A percentile compares a stretch with the other conserved stretches of the same genome.
Conservation (phyloP, 345 rosid species). For the Rhizophora mangle region DNA sequence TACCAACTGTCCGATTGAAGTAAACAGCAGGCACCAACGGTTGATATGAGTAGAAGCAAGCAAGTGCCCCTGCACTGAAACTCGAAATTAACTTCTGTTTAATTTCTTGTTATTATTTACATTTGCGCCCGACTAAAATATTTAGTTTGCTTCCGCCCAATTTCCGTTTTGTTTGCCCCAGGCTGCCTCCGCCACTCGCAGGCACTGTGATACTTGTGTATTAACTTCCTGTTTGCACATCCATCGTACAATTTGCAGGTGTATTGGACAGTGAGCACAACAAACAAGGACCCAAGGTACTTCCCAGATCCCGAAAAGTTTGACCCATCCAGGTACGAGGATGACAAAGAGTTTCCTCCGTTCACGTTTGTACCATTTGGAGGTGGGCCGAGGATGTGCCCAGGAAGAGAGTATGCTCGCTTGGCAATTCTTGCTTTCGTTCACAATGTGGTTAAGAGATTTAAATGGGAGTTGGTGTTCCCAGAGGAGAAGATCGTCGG, state of each 20-base stretch:
- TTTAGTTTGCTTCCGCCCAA: too few species aligned
- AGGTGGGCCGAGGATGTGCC: constrained; percentile 45
- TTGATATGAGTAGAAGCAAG: too few species aligned
- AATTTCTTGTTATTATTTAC: too few species aligned
- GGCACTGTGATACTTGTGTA: neutral
- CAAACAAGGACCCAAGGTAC: constrained; percentile 41
- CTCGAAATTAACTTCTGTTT: too few species aligned
- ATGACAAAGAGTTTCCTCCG: constrained; percentile 25
- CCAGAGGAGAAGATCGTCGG: constrained; percentile 31
- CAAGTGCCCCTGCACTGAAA: too few species aligned
- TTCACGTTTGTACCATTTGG: constrained; percentile 48
- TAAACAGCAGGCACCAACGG: too few species aligned
- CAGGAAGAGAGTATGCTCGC: constrained; percentile 52
- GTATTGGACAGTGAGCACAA: constrained; percentile 45
- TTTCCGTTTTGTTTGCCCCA: too few species aligned
- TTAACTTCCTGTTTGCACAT: neutral
- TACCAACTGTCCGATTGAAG: too few species aligned
- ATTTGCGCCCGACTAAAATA: too few species aligned
- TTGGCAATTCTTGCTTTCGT: constrained; percentile 38
- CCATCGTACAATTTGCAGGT: constrained; percentile 16
- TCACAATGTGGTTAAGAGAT: constrained; percentile 38
- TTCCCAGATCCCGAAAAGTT: constrained; percentile 38
- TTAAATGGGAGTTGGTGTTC: constrained; percentile 30
- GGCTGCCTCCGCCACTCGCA: too few species aligned
- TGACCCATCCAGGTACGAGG: constrained; percentile 40